Evolutionary conservation across 2,329 filamentous ascomycete species (phyloP).

Genomic region (Fonsecaea nubica): DNA sequence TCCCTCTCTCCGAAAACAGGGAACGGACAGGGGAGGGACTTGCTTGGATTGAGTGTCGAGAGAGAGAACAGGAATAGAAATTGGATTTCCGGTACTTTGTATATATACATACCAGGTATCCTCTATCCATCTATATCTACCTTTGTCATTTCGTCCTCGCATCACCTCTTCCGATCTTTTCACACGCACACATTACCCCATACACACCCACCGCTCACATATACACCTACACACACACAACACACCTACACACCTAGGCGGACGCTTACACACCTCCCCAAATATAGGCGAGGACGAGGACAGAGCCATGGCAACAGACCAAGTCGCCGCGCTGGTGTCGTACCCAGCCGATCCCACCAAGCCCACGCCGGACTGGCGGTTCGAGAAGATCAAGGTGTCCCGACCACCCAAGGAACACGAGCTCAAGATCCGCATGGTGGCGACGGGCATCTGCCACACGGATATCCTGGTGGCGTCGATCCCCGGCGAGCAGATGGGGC

Average conservation of each 20-base stretch:
- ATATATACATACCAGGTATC: background rate
- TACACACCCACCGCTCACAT: background rate
- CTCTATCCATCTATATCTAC: too few relatives aligned
- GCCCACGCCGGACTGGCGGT: slow-evolving; percentile 21
- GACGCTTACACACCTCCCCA: too few relatives aligned
- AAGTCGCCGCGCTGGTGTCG: slow-evolving; percentile 19
- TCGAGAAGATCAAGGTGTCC: slow-evolving; percentile 19
- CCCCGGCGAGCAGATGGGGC: slow-evolving; percentile 44
- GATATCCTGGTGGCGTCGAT: slow-evolving; percentile 57
- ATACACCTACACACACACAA: too few relatives aligned
- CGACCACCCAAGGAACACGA: slow-evolving; percentile 47
- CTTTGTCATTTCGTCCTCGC: too few relatives aligned
- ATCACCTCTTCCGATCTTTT: too few relatives aligned
- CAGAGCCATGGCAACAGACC: slow-evolving; percentile 16
- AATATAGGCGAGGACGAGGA: background rate
- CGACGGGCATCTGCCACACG: slow-evolving; percentile 63
- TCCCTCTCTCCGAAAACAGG: too few relatives aligned
- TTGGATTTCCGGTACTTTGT: too few relatives aligned
- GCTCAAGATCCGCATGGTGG: slow-evolving; percentile 60
- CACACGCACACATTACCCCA: background rate
- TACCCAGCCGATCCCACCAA: slow-evolving; percentile 17
- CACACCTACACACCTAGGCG: too few relatives aligned
- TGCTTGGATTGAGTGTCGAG: too few relatives aligned
- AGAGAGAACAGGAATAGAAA: too few relatives aligned
- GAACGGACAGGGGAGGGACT: too few relatives aligned